phyloP scores from a whole-genome alignment of 192 early-diverging fungal species.

The Chytriomyces sp. region DNA sequence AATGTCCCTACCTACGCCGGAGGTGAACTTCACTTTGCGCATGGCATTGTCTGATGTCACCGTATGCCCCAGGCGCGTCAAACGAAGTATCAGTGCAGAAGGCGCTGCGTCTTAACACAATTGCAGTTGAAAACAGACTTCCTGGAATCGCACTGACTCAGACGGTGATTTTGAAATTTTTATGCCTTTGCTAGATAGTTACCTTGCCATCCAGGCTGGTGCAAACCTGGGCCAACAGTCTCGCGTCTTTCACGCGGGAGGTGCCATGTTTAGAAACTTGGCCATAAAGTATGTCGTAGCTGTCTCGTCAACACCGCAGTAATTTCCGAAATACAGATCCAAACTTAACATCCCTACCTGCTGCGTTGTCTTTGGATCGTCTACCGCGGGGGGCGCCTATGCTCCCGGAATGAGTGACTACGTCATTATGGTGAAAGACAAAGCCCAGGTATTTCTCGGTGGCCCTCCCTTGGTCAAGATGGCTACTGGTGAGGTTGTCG shows the following conservation, averaged over 20 bases:
- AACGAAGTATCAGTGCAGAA: constrained; percentile 62
- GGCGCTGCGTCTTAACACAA: constrained; percentile 55
- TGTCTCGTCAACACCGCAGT: background rate
- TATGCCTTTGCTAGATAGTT: background rate
- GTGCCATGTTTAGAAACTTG: constrained; percentile 62
- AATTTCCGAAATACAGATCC: constrained; percentile 43
- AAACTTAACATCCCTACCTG: constrained; percentile 63
- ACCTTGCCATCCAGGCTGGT: constrained; percentile 49
- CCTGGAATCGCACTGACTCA: constrained; percentile 62
- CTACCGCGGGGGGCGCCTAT: constrained; percentile 70
- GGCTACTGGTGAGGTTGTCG: constrained; percentile 69
- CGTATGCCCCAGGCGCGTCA: constrained; percentile 42
- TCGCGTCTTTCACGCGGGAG: constrained; percentile 66
- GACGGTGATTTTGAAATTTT: constrained; percentile 41
- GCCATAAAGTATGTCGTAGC: constrained; percentile 44
- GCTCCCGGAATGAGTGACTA: constrained; percentile 68
- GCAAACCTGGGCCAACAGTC: constrained; percentile 69
- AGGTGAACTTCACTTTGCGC: constrained; percentile 8
- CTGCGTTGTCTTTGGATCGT: constrained; percentile 67
- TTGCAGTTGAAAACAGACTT: constrained; percentile 60
- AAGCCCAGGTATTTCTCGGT: constrained; percentile 69
- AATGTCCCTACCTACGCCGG: constrained; percentile 64
- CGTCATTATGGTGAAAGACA: constrained; percentile 68
- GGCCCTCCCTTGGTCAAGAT: constrained; percentile 70
- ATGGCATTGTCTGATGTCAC: background rate